Percentiles rank a stretch among this genome's conserved stretches.
These are phyloP conservation scores for Peronospora belbahrii DNA, from an alignment of 352 stramenopile species.

Conservation along the genomic window DNA sequence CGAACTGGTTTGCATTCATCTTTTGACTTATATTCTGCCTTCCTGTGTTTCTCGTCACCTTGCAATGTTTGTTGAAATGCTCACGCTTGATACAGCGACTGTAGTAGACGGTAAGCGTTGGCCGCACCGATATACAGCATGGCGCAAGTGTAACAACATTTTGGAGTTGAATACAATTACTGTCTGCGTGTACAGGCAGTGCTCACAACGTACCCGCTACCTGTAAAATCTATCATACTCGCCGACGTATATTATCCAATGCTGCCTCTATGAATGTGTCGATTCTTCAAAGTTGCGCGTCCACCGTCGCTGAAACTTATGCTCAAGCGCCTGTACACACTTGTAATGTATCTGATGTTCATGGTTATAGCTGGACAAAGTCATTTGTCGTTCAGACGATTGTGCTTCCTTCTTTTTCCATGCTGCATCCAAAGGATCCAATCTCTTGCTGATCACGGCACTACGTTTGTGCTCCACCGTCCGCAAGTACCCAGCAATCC, in stretches of 20 bases:
- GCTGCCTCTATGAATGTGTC: not conserved
- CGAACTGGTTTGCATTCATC: slow-evolving; percentile 4
- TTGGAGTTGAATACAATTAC: not conserved
- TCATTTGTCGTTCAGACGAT: slow-evolving; percentile 45
- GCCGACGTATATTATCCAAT: slow-evolving; percentile 1
- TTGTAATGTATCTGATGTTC: slow-evolving; percentile 78
- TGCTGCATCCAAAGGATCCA: slow-evolving; percentile 53
- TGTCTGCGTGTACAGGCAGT: not conserved
- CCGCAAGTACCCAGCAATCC: slow-evolving; percentile 73
- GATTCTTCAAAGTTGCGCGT: slow-evolving; percentile 56
- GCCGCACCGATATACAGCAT: not conserved
- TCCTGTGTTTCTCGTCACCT: too few species aligned
- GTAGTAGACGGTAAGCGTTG: not conserved
- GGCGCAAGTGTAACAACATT: not conserved
- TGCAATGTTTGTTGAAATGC: too few species aligned
- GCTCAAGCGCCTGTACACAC: slow-evolving; percentile 68
- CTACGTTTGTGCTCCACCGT: slow-evolving; percentile 49
- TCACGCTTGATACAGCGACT: too few species aligned
- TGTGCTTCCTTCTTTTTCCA: slow-evolving; percentile 61
- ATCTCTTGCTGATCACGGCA: slow-evolving; percentile 69
- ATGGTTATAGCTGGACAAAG: slow-evolving; percentile 75
- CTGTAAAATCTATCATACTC: not conserved
- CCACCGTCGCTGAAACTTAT: slow-evolving; percentile 50
- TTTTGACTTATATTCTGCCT: slow-evolving; percentile 4
- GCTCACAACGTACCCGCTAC: not conserved